These are phyloP conservation scores for Scalesia atractyloides DNA, from an alignment of 129 eudicot genomes.

Conservation along the genomic window DNA sequence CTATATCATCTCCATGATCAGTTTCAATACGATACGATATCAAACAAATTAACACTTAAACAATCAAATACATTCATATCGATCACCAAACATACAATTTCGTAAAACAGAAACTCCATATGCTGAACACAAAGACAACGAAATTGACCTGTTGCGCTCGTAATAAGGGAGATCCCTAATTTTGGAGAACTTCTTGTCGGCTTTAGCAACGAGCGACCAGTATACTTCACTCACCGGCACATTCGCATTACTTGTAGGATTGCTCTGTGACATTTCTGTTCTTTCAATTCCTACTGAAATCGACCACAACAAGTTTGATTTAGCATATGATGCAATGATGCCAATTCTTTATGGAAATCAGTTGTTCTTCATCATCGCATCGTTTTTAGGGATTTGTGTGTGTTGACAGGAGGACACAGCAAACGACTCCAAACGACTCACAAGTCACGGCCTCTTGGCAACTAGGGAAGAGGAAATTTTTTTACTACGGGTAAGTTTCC, in stretches of 20 bases:
- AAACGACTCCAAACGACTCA: too few relatives aligned
- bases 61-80: neutral
- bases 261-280: constrained; percentile 55
- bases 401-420: neutral
- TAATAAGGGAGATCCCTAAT: constrained; percentile 95
- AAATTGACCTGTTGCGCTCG: constrained; percentile 73
- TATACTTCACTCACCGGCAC: constrained; percentile 82
- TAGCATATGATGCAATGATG: constrained; percentile 10
- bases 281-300: constrained; percentile 1
- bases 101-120: neutral
- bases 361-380: constrained; percentile 5
- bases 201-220: constrained; percentile 89
- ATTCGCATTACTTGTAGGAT: constrained; percentile 17
- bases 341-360: neutral
- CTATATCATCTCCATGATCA: neutral
- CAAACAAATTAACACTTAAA: neutral
- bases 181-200: constrained; percentile 91
- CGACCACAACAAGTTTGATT: neutral
- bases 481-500: too few relatives aligned
- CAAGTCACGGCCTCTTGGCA: too few relatives aligned
- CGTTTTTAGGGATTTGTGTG: constrained; percentile 6
- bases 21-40: neutral
- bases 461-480: neutral
- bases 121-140: neutral
- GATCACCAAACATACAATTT: neutral